A percentile compares a stretch with the other conserved stretches of the same genome.
Evolutionary conservation across 164 flowering plant genomes (phyloP).

Genomic region (Vitis vinifera): DNA sequence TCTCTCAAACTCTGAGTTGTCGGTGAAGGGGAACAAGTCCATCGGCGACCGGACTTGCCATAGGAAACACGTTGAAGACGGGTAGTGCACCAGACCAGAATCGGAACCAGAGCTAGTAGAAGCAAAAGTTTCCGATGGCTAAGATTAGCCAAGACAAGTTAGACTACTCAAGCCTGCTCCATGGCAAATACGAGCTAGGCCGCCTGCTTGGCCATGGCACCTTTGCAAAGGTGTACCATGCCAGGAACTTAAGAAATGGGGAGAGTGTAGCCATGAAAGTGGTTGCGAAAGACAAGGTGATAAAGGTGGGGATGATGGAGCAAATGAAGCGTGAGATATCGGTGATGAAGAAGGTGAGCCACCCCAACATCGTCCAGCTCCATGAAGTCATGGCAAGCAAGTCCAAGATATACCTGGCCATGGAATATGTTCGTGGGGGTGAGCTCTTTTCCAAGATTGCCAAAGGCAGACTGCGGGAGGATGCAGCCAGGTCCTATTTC

Average conservation of each 20-base stretch:
- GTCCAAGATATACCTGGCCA: slow-evolving; percentile 58
- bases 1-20: too few species aligned
- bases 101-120: neutral
- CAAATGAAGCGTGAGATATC: slow-evolving; percentile 61
- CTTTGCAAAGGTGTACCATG: slow-evolving; percentile 57
- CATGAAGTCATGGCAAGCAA: slow-evolving; percentile 62
- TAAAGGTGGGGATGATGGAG: slow-evolving; percentile 58
- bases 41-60: slow-evolving; percentile 33
- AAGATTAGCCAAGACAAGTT: neutral
- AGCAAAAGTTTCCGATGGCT: neutral
- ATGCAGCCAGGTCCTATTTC: slow-evolving; percentile 46
- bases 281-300: slow-evolving; percentile 53
- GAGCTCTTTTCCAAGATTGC: slow-evolving; percentile 52
- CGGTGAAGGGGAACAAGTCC: too few species aligned
- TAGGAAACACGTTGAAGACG: slow-evolving; percentile 41
- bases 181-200: slow-evolving; percentile 39
- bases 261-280: slow-evolving; percentile 57
- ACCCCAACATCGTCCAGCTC: slow-evolving; percentile 54
- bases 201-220: slow-evolving; percentile 39
- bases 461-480: slow-evolving; percentile 46
- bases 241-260: slow-evolving; percentile 38
- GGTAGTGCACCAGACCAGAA: slow-evolving; percentile 6
- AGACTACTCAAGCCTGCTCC: slow-evolving; percentile 6
- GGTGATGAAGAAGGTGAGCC: slow-evolving; percentile 59
- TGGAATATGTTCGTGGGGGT: slow-evolving; percentile 60